Base-by-base conservation (phyloP, 2,329 filamentous ascomycete species). In the Colletotrichum theobromicola region DNA sequence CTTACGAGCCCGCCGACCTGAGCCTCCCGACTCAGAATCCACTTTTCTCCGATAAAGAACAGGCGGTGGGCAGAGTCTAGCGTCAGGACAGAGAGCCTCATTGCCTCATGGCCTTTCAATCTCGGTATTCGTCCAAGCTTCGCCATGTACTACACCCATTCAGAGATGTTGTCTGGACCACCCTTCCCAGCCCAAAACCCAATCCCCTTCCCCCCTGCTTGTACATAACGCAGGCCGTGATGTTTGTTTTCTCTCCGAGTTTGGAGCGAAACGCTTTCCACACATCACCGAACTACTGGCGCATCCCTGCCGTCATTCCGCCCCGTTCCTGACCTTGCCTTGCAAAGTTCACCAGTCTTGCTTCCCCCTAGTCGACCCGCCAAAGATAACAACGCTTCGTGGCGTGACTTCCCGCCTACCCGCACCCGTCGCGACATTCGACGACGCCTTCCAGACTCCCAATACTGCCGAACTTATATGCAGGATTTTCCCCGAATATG, bases 11-110 rank as follows among this genome's bases (percentile, higher is more conserved):
- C 30, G 30, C 30, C 30, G 42, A 13, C 55, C 57, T 32, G 55
- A 66, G 65, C 57, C 70, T 68, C 24, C 42, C 71, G 71, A 70
- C 50, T 73, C 72, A 75, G 67, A 67, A 63, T 35, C 72, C 72
- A 75, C 68, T 58, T 62, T 66, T 16, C 16, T 10, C 26, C 42
- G 46, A 16, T 63, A 58, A 67, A 28, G 9, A 53, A 58, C 46
- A 53, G 28, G 62, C 68, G 72, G 61, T 67, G 42, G 62, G 68
- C 66, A 46, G 42, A 46, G 42, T 13, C 42, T 46, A 21, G 42
- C 42, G 42, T 21, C 42, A 46, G 42, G 42, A 13, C 42, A 46
- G 42, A 46, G 42, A 46, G 42, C 42, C 37, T 46, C 37, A 46
- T 46, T 46, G n/a, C 42, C 42, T 46, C 42, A 21, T 46, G 7